Percentiles rank a stretch among this genome's conserved stretches.
Evolutionary conservation across 2,329 filamentous ascomycete genomes (phyloP).

Genomic region (Stagonosporopsis tanaceti): DNA sequence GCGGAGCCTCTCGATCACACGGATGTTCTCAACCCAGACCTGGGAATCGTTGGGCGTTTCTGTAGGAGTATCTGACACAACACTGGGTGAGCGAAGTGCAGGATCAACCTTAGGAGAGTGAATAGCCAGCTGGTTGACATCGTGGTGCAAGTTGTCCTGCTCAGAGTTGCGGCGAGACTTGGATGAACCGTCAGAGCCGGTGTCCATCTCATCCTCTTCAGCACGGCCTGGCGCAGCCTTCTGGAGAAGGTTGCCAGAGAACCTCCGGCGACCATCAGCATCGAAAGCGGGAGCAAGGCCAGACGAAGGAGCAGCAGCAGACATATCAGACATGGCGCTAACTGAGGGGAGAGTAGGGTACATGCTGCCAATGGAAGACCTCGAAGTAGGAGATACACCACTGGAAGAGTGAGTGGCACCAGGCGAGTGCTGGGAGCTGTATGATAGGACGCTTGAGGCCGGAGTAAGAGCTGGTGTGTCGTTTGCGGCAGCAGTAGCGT

Average conservation of each 20-base stretch:
- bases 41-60: slow-evolving; percentile 44
- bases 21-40: slow-evolving; percentile 69
- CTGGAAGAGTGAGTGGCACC: slow-evolving; percentile 69
- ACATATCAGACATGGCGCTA: slow-evolving; percentile 68
- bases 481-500: slow-evolving; percentile 54
- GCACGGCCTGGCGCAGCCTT: slow-evolving; percentile 50
- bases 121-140: slow-evolving; percentile 50
- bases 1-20: slow-evolving; percentile 68
- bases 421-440: slow-evolving; percentile 79
- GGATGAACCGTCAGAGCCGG: slow-evolving; percentile 48
- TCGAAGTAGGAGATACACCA: slow-evolving; percentile 72
- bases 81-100: slow-evolving; percentile 50
- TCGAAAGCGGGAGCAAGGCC: slow-evolving; percentile 73
- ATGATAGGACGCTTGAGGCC: slow-evolving; percentile 77
- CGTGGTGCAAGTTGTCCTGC: slow-evolving; percentile 48
- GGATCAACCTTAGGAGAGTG: slow-evolving; percentile 53
- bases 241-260: slow-evolving; percentile 68
- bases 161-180: slow-evolving; percentile 46
- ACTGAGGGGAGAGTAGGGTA: slow-evolving; percentile 80
- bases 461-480: slow-evolving; percentile 81
- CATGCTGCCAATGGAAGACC: slow-evolving; percentile 65
- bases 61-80: slow-evolving; percentile 46
- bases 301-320: slow-evolving; percentile 70
- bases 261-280: slow-evolving; percentile 66
- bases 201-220: slow-evolving; percentile 51